Conservation (phyloP, 768 basidiomycete genomes). For the Austroboletus eburneus region DNA sequence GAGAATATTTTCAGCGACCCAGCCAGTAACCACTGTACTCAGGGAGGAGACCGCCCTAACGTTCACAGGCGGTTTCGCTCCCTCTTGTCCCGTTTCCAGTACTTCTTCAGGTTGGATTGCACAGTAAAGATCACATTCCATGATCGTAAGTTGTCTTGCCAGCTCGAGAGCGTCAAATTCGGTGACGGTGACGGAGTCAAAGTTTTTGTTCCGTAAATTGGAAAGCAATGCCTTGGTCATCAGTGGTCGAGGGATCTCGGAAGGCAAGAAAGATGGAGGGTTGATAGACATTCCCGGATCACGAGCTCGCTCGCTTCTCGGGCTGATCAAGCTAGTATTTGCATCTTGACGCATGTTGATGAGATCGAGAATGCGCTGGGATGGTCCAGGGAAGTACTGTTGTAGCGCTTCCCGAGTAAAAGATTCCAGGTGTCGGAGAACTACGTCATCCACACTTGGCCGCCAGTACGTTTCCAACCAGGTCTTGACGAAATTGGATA, state of each 20-base stretch:
- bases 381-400: conserved; percentile 61
- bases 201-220: conserved; percentile 63
- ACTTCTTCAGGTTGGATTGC: conserved; percentile 86
- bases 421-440: conserved; percentile 50
- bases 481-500: conserved; percentile 88
- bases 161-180: conserved; percentile 93
- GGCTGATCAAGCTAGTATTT: conserved; percentile 46
- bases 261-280: conserved; percentile 46
- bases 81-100: conserved; percentile 75
- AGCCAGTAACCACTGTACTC: conserved; percentile 91
- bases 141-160: conserved; percentile 88
- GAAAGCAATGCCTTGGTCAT: conserved; percentile 78
- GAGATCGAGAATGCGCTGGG: conserved; percentile 69
- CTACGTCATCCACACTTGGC: conserved; percentile 62
- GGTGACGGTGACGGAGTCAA: conserved; percentile 60
- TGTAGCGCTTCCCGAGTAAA: conserved; percentile 63
- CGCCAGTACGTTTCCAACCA: conserved; percentile 96
- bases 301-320: conserved; percentile 59
- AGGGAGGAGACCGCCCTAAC: conserved; percentile 82
- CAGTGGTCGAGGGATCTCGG: conserved; percentile 80
- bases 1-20: conserved; percentile 93
- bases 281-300: conserved; percentile 75
- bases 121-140: conserved; percentile 87
- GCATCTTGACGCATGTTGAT: conserved; percentile 52
- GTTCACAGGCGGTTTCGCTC: conserved; percentile 56